Evolutionary conservation across 2,329 filamentous ascomycete species (phyloP).

Genomic region (Cercospora zeae-maydis): DNA sequence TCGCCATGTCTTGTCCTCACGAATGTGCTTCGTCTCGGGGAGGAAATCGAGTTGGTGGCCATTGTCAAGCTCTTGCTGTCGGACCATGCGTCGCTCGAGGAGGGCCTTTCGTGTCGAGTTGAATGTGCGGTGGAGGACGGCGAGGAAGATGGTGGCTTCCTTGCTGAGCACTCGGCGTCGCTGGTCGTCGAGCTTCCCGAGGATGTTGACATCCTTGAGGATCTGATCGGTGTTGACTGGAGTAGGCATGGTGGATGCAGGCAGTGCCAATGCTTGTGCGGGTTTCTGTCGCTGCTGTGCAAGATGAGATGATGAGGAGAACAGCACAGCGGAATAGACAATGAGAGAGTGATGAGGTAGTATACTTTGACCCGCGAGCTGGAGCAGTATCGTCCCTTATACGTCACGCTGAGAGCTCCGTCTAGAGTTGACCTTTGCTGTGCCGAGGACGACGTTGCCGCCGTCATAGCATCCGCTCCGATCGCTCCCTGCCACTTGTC

Average conservation of each 20-base stretch:
- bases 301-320: background rate
- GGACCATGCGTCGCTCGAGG: constrained; percentile 77
- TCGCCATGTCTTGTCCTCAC: constrained; percentile 90
- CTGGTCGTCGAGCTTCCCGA: constrained; percentile 71
- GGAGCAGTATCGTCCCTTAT: constrained; percentile 19
- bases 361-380: constrained; percentile 9
- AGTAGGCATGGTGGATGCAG: constrained; percentile 23
- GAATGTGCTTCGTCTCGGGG: constrained; percentile 90
- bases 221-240: constrained; percentile 57
- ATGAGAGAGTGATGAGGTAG: constrained; percentile 8
- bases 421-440: constrained; percentile 11
- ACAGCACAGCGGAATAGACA: constrained; percentile 8
- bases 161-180: constrained; percentile 90
- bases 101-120: constrained; percentile 83
- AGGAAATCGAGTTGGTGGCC: constrained; percentile 89
- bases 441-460: constrained; percentile 21
- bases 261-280: background rate
- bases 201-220: constrained; percentile 83
- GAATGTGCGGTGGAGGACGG: constrained; percentile 92
- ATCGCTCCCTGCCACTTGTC: constrained; percentile 15
- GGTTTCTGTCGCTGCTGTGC: background rate
- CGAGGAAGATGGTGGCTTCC: constrained; percentile 85
- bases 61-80: constrained; percentile 90
- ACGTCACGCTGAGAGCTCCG: constrained; percentile 24
- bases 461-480: constrained; percentile 22